Conservation (phyloP, 176 grass and related monocot species). For the Zoysia japonica region DNA sequence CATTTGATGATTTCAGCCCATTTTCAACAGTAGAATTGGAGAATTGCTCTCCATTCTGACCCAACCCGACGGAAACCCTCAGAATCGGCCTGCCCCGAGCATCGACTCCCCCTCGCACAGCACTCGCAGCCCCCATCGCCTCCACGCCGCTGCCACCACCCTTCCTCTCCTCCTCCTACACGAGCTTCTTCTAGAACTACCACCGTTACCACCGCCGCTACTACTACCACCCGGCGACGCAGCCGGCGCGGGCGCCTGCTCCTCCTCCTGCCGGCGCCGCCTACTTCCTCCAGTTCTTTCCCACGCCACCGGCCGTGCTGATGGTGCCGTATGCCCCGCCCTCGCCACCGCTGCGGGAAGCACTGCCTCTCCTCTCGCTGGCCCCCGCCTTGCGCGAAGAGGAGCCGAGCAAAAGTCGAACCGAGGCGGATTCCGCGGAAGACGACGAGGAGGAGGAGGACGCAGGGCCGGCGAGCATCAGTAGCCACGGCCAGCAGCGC, state of each 20-base stretch:
- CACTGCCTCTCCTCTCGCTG: constrained; percentile 85
- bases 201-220: constrained; percentile 39
- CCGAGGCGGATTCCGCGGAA: neutral
- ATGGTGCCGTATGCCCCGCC: constrained; percentile 3
- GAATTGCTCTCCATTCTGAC: too few relatives aligned
- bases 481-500: neutral
- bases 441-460: constrained; percentile 3
- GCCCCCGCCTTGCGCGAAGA: constrained; percentile 22
- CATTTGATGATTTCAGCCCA: too few relatives aligned
- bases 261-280: neutral
- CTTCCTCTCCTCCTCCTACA: constrained; percentile 52
- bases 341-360: constrained; percentile 84
- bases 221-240: neutral
- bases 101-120: too few relatives aligned
- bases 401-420: neutral
- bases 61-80: too few relatives aligned
- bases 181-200: constrained; percentile 55
- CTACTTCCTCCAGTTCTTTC: constrained; percentile 30
- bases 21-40: too few relatives aligned
- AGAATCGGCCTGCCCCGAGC: too few relatives aligned
- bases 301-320: neutral
- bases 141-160: too few relatives aligned
- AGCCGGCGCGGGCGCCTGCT: neutral
- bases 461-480: neutral
- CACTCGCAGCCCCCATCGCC: too few relatives aligned